A percentile compares a stretch with the other conserved stretches of the same genome.
Conservation (phyloP, 768 basidiomycete species). For the Calocera cornea region DNA sequence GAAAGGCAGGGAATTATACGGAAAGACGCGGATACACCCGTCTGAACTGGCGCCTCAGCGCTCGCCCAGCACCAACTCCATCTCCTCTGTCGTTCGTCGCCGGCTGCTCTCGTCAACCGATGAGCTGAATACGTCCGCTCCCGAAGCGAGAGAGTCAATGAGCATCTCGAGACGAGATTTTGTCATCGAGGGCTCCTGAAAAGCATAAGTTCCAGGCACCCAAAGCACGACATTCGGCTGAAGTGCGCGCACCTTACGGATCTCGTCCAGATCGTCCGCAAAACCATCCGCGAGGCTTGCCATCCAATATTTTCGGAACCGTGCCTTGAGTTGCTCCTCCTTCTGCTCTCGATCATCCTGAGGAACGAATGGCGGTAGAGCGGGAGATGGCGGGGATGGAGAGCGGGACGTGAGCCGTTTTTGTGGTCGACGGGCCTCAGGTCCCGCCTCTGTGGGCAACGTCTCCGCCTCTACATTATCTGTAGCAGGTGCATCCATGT, state of each 20-base stretch:
- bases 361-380: slow-evolving; percentile 48
- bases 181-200: slow-evolving; percentile 53
- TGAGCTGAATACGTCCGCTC: slow-evolving; percentile 55
- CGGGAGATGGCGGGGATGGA: slow-evolving; percentile 22
- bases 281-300: slow-evolving; percentile 67
- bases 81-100: slow-evolving; percentile 40
- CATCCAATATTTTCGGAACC: slow-evolving; percentile 82
- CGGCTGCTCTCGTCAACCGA: slow-evolving; percentile 21
- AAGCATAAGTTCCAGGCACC: neutral
- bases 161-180: slow-evolving; percentile 55
- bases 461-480: neutral
- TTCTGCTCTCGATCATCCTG: slow-evolving; percentile 21
- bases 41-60: no score
- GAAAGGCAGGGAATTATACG: no score
- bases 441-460: neutral
- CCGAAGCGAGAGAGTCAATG: slow-evolving; percentile 70
- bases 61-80: slow-evolving; percentile 52
- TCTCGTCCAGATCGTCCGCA: slow-evolving; percentile 67
- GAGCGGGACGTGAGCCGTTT: slow-evolving; percentile 20
- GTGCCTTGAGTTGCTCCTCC: slow-evolving; percentile 46
- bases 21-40: no score
- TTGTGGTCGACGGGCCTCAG: neutral
- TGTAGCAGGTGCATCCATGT: neutral
- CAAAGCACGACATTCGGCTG: neutral
- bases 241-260: slow-evolving; percentile 48